phyloP scores from a whole-genome alignment of 2,329 filamentous ascomycete species.

The Fusarium duplospermum region DNA sequence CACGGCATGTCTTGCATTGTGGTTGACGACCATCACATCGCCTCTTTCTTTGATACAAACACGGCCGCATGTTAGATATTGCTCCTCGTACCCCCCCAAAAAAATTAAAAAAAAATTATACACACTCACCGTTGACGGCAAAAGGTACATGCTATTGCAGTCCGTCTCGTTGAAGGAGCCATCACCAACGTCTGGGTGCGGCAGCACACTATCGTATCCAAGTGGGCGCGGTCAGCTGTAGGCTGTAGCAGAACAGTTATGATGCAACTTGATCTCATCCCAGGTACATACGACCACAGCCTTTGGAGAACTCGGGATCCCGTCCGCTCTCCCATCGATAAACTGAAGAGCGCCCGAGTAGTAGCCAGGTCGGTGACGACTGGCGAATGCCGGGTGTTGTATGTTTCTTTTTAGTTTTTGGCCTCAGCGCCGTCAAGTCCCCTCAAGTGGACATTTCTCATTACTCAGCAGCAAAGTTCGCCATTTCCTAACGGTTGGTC shows the following conservation, averaged over 20 bases:
- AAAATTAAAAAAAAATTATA: too few species aligned
- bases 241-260: background rate
- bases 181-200: background rate
- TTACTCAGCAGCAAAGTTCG: background rate
- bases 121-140: background rate
- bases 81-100: too few species aligned
- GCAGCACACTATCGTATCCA: background rate
- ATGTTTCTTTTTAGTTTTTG: constrained; percentile 3
- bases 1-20: background rate
- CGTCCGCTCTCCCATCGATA: constrained; percentile 17
- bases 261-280: background rate
- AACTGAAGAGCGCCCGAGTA: constrained; percentile 19
- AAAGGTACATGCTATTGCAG: background rate
- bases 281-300: constrained; percentile 16
- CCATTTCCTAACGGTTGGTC: background rate
- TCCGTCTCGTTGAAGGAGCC: background rate
- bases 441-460: background rate
- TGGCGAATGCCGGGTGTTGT: constrained; percentile 24
- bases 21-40: background rate
- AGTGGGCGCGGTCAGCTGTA: background rate
- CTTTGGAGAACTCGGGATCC: constrained; percentile 17
- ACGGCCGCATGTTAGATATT: background rate
- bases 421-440: background rate
- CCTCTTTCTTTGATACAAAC: background rate
- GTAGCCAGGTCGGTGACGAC: constrained; percentile 20